phyloP scores from a whole-genome alignment of 495 filamentous ascomycete genomes.

The Copromyces sp. region DNA sequence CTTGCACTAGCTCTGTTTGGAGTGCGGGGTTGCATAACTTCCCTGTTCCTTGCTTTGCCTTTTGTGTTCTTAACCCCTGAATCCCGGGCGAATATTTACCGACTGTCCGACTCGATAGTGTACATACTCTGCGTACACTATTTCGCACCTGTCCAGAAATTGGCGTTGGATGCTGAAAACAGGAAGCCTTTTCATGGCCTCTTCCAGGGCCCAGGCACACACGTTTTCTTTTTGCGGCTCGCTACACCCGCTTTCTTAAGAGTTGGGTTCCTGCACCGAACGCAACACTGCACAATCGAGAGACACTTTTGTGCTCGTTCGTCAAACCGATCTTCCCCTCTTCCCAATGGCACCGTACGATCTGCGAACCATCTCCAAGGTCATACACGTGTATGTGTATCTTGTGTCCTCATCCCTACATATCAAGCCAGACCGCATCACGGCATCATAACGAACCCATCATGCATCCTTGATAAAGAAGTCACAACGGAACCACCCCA shows the following conservation, averaged over 20 bases:
- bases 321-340: background rate
- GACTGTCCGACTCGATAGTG: background rate
- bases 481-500: background rate
- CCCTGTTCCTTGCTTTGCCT: background rate
- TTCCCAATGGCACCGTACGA: background rate
- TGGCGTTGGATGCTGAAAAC: background rate
- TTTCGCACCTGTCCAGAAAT: background rate
- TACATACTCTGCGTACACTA: background rate
- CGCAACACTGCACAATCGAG: background rate
- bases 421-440: background rate
- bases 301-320: background rate
- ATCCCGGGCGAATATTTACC: background rate
- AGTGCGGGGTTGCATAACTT: background rate
- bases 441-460: background rate
- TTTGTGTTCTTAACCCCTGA: background rate
- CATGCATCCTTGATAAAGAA: background rate
- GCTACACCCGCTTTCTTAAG: background rate
- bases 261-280: background rate
- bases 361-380: background rate
- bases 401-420: background rate
- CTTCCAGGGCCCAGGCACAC: background rate
- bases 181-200: background rate
- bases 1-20: background rate
- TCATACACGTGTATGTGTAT: background rate
- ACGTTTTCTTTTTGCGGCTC: background rate